Percentiles rank a stretch among this genome's conserved stretches.
These are phyloP conservation scores for Saussurea involucrata DNA, from an alignment of 129 eudicot species.

Conservation along the genomic window DNA sequence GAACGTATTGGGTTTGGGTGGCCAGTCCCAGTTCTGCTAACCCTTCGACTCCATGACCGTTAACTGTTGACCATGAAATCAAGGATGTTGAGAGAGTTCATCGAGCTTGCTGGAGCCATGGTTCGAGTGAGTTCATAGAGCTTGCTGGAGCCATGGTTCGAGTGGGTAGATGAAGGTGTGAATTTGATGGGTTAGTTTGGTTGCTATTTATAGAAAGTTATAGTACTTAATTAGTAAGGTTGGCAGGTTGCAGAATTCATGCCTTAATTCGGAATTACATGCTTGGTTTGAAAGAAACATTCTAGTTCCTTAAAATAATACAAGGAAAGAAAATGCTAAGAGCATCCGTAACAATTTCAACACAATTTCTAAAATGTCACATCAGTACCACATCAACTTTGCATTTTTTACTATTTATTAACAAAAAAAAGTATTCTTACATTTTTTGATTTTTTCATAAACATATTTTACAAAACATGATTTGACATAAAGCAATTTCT, in stretches of 20 bases:
- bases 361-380: no score
- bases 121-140: slow-evolving; percentile 1
- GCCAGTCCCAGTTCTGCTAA: slow-evolving; percentile 39
- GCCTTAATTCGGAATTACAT: background rate
- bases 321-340: no score
- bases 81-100: slow-evolving; percentile 10
- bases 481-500: no score
- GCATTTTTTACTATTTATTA: no score
- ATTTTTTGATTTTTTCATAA: no score
- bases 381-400: no score
- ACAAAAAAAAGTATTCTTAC: no score
- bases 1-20: slow-evolving; percentile 40
- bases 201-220: background rate
- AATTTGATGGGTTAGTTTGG: background rate
- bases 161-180: background rate
- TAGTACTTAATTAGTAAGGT: background rate
- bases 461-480: no score
- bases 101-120: slow-evolving; percentile 25
- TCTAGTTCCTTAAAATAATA: background rate
- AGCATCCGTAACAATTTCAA: no score
- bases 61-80: slow-evolving; percentile 26
- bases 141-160: slow-evolving; percentile 27
- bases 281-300: slow-evolving; percentile 27
- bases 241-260: slow-evolving; percentile 27
- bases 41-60: slow-evolving; percentile 56